These are phyloP conservation scores for Gnomoniopsis smithogilvyi DNA, from an alignment of 2,329 filamentous ascomycete species.

Conservation along the genomic window DNA sequence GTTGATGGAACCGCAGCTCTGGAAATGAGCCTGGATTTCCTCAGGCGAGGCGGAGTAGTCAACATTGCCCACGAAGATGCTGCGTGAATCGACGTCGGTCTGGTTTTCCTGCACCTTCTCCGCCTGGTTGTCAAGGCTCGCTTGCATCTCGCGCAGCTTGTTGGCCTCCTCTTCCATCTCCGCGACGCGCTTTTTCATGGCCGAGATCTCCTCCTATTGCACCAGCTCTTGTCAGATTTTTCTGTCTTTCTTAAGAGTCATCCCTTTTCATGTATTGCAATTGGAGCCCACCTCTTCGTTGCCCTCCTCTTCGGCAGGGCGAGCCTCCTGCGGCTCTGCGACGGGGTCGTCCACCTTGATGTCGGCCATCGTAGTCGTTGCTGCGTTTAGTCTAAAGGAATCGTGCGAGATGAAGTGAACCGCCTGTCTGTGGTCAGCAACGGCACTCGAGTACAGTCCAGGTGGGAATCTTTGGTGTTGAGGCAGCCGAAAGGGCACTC, in stretches of 20 bases:
- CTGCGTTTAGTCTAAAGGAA: conserved; percentile 8
- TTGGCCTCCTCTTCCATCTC: conserved; percentile 90
- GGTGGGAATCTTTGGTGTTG: neutral
- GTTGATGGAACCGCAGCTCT: conserved; percentile 96
- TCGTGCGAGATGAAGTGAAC: neutral
- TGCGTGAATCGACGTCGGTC: conserved; percentile 91
- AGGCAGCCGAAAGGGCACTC: neutral
- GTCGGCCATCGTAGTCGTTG: conserved; percentile 25
- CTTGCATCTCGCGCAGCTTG: conserved; percentile 84
- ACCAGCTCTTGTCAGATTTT: conserved; percentile 18
- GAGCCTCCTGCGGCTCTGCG: conserved; percentile 24
- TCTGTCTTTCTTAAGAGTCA: conserved; percentile 15
- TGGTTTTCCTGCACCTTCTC: conserved; percentile 86
- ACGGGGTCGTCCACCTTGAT: conserved; percentile 29
- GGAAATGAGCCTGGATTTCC: conserved; percentile 97
- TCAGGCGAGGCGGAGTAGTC: conserved; percentile 97
- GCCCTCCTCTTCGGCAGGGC: conserved; percentile 33
- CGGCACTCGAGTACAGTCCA: neutral
- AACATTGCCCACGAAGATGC: conserved; percentile 97
- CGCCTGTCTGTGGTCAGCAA: conserved; percentile 2
- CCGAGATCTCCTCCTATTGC: conserved; percentile 71
- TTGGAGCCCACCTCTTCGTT: conserved; percentile 44
- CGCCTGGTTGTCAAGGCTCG: conserved; percentile 77
- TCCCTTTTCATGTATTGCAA: conserved; percentile 11
- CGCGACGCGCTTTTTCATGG: conserved; percentile 82